A percentile compares a stretch with the other conserved stretches of the same genome.
Conservation (phyloP, 148 eudicot species). For the Vaccinium vitisidaea region DNA sequence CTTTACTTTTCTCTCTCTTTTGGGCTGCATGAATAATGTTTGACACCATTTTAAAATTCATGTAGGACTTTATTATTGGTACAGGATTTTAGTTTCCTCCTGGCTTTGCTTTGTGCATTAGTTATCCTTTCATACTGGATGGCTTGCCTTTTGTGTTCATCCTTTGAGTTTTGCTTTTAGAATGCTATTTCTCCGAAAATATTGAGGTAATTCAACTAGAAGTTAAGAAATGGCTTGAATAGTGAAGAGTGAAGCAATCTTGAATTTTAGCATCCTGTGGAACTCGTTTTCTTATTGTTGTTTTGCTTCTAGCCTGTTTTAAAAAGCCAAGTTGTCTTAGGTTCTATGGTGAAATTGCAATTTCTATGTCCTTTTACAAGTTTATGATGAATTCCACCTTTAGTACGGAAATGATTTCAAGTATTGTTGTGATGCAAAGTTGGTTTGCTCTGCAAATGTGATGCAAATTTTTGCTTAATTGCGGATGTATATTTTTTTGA, state of each 20-base stretch:
- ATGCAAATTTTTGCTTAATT: background rate
- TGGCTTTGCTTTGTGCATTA: background rate
- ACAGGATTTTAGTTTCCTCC: background rate
- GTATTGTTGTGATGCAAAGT: background rate
- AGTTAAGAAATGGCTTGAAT: background rate
- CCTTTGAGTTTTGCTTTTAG: background rate
- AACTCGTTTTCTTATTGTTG: background rate
- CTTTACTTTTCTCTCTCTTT: background rate
- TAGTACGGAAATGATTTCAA: background rate
- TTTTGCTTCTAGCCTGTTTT: background rate
- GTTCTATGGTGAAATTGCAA: background rate
- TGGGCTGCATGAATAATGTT: background rate
- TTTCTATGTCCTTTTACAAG: background rate
- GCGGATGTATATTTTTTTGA: background rate
- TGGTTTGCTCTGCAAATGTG: background rate
- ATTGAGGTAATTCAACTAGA: background rate
- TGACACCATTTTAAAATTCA: background rate
- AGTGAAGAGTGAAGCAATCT: background rate
- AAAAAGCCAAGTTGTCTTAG: background rate
- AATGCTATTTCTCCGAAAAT: background rate
- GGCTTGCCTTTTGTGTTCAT: background rate
- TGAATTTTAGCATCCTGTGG: background rate
- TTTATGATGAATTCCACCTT: background rate
- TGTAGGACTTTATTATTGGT: background rate
- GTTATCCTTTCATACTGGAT: background rate